Evolutionary conservation across 805 yeast species (phyloP).

Genomic region (Lachancea dasiensis): DNA sequence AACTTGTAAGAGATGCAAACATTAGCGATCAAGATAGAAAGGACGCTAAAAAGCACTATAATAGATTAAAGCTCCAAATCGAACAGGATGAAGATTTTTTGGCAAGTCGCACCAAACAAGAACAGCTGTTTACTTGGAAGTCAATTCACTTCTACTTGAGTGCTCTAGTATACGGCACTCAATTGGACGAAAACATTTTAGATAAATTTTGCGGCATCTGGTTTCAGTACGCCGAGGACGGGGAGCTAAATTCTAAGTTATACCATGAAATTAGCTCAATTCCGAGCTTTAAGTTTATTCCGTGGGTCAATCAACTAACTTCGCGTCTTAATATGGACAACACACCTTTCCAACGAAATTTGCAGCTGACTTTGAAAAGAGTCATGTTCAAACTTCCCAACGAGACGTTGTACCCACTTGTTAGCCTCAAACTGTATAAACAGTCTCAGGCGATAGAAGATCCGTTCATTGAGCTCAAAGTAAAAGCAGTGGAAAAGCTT

Average conservation of each 20-base stretch:
- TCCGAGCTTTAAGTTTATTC: conserved; percentile 57
- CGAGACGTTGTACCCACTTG: conserved; percentile 60
- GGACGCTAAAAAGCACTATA: conserved; percentile 47
- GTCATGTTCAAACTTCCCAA: conserved; percentile 59
- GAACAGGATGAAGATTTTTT: conserved; percentile 46
- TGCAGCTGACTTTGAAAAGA: conserved; percentile 43
- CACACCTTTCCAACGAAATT: conserved; percentile 47
- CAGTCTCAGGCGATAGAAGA: conserved; percentile 33
- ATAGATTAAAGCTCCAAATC: conserved; percentile 43
- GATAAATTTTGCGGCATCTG: conserved; percentile 81
- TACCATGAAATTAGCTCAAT: conserved; percentile 35
- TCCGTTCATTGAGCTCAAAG: conserved; percentile 38
- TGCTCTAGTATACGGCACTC: conserved; percentile 42
- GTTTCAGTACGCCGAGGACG: conserved; percentile 54
- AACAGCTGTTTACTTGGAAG: conserved; percentile 40
- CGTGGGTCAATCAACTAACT: conserved; percentile 79
- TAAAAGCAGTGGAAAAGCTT: conserved; percentile 47
- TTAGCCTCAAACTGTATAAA: conserved; percentile 49
- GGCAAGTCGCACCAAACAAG: conserved; percentile 34
- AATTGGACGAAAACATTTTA: conserved; percentile 47
- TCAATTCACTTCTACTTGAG: conserved; percentile 57
- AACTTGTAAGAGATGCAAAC: conserved; percentile 37
- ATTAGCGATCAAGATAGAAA: conserved; percentile 43
- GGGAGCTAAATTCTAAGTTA: conserved; percentile 40
- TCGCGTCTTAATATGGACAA: conserved; percentile 55